phyloP scores from a whole-genome alignment of 2,329 filamentous ascomycete species.

The Rhexocercosporidium sp. region DNA sequence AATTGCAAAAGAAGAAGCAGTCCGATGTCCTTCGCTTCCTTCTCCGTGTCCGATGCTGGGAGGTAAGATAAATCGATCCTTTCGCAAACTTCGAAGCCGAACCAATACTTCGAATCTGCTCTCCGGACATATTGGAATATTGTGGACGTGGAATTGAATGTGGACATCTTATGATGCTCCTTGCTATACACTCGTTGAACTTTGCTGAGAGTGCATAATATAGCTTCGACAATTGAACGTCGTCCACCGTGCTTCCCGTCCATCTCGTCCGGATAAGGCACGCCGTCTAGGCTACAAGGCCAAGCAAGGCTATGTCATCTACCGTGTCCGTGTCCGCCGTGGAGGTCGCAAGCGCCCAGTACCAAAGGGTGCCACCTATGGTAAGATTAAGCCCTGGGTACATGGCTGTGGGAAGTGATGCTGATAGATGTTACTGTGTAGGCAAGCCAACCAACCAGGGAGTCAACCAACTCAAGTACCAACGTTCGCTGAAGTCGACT shows the following conservation, averaged over 20 bases:
- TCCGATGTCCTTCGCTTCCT: constrained; percentile 99
- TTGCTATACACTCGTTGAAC: constrained; percentile 99
- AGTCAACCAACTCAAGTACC: constrained; percentile 99
- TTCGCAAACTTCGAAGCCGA: constrained; percentile 40
- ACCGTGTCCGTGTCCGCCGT: constrained; percentile 97
- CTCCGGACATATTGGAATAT: constrained; percentile 39
- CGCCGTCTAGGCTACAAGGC: constrained; percentile 99
- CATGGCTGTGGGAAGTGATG: background rate
- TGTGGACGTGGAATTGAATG: constrained; percentile 36
- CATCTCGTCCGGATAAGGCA: constrained; percentile 99
- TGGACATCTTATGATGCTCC: constrained; percentile 49
- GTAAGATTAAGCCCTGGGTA: constrained; percentile 57
- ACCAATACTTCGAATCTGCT: constrained; percentile 42
- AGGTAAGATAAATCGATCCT: constrained; percentile 71
- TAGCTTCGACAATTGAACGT: constrained; percentile 99
- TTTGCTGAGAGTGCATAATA: constrained; percentile 99
- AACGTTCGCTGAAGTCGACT: constrained; percentile 96
- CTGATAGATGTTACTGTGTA: constrained; percentile 48
- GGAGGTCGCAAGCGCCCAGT: constrained; percentile 98
- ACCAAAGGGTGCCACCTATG: constrained; percentile 98
- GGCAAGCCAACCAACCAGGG: constrained; percentile 99
- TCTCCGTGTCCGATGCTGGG: constrained; percentile 99
- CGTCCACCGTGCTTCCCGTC: constrained; percentile 98
- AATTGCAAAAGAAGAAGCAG: constrained; percentile 99
- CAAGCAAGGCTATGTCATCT: constrained; percentile 99